Conservation (phyloP, 2,329 filamentous ascomycete species). For the Parastagonospora avenae region DNA sequence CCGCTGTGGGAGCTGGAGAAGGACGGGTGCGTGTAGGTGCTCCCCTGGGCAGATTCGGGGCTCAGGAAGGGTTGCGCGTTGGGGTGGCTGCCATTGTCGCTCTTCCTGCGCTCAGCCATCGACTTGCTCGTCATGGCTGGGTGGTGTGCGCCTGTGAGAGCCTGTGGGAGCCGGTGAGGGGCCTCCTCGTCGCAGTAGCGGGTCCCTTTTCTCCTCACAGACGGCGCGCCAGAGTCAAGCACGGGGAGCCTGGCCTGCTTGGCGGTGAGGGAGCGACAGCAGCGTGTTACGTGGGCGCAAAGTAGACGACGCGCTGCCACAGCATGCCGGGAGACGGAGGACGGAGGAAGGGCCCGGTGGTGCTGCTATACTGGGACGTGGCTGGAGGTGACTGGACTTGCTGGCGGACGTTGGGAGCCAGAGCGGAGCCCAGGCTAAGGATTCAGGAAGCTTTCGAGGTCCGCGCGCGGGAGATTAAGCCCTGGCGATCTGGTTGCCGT, state of each 20-base stretch:
- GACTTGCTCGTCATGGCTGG: slow-evolving; percentile 37
- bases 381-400: too few species aligned
- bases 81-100: slow-evolving; percentile 17
- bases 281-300: slow-evolving; percentile 33
- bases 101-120: slow-evolving; percentile 35
- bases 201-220: slow-evolving; percentile 11
- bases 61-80: slow-evolving; percentile 18
- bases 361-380: too few species aligned
- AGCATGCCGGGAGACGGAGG: slow-evolving; percentile 21
- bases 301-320: slow-evolving; percentile 28
- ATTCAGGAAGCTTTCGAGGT: too few species aligned
- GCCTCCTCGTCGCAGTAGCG: slow-evolving; percentile 26
- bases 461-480: too few species aligned
- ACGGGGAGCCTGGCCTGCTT: slow-evolving; percentile 17
- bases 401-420: too few species aligned
- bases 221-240: slow-evolving; percentile 19
- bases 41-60: slow-evolving; percentile 21
- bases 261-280: slow-evolving; percentile 23
- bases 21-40: slow-evolving; percentile 11
- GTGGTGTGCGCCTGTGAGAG: neutral
- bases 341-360: neutral
- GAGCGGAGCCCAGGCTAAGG: too few species aligned
- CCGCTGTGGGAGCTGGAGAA: slow-evolving; percentile 12
- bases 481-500: neutral
- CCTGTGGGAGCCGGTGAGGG: slow-evolving; percentile 8